Evolutionary conservation across 2,329 filamentous ascomycete genomes (phyloP), one percentile per base, ranked within the genome.

Genomic region (Pyrenochaeta sp.): DNA sequence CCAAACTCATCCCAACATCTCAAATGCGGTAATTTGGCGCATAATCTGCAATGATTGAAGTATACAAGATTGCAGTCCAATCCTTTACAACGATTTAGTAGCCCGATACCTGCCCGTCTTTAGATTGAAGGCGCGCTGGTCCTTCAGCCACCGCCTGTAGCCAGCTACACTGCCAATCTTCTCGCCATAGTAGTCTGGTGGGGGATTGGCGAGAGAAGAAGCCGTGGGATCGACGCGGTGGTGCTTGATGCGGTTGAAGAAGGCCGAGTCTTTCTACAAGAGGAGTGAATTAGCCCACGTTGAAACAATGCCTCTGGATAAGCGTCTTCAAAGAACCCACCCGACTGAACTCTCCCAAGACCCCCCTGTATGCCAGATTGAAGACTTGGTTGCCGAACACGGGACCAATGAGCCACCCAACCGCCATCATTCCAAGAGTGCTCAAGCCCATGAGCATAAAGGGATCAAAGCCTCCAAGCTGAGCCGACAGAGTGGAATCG

Each of bases 121-220:
- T 44, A 77, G 61, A 77, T 96, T 96, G 77, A 96, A 99, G 7
- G 92, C 93, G 51, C 93, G 82, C 79, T 97, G 94, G 68, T 99
- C 94, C 80, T 96, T 97, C 65, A 99, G 76, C 94, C 94, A 99
- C 71, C 90, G 87, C 63, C 94, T 81, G 72, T 97, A 99, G 32
- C 90, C 92, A 40, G 86, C 81, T 15, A 97, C 90, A 63, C 91
- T 96, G 37, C 89, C 89, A 62, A 99, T 96, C 81, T 96, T 97
- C 77, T 99, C 94, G 62, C 94, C 94, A 66, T 99, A 99, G 75
- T 96, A 99, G 71, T 99, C 94, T 29, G 93, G 92, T 1, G 96
- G 89, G 13, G 94, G 94, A 76, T 97, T 97, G 38, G 89, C 84
- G 59, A 94, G 86, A 27, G 90, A 96, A 51, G 91, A 95, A 40